Conservation (phyloP, 2,329 filamentous ascomycete genomes). For the Mycosphaerella sp. region DNA sequence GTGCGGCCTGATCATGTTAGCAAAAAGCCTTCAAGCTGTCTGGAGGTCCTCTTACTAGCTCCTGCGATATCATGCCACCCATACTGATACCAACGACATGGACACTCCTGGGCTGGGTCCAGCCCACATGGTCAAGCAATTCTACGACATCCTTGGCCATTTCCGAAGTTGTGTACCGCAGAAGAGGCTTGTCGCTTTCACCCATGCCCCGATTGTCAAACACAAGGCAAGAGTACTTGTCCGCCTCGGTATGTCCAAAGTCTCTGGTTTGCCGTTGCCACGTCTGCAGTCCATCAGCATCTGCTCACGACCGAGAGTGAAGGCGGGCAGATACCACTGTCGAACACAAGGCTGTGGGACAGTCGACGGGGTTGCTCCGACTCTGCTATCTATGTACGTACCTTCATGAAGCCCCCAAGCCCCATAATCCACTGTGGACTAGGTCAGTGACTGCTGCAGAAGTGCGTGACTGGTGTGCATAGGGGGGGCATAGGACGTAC, state of each 20-base stretch:
- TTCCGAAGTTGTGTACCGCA: slow-evolving; percentile 72
- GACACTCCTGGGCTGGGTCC: slow-evolving; percentile 53
- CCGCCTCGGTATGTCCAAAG: slow-evolving; percentile 66
- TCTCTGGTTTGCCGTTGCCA: slow-evolving; percentile 73
- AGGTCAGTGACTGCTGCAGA: slow-evolving; percentile 9
- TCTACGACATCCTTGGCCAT: slow-evolving; percentile 78
- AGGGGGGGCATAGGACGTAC: slow-evolving; percentile 52
- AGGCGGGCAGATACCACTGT: not conserved
- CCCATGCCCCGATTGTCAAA: slow-evolving; percentile 85
- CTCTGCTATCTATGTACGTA: not conserved
- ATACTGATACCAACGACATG: slow-evolving; percentile 75
- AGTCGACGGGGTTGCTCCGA: not conserved
- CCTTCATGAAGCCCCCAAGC: slow-evolving; percentile 58
- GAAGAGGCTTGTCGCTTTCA: slow-evolving; percentile 67
- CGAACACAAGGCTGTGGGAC: not conserved
- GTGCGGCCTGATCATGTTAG: slow-evolving; percentile 25
- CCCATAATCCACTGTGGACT: slow-evolving; percentile 67
- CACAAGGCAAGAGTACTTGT: slow-evolving; percentile 66
- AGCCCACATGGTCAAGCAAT: slow-evolving; percentile 62
- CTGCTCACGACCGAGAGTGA: not conserved
- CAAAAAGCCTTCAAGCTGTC: not conserved
- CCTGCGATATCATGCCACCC: slow-evolving; percentile 89
- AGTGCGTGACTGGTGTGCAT: slow-evolving; percentile 10
- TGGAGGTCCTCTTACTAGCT: slow-evolving; percentile 50
- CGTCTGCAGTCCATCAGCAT: not conserved